These are phyloP conservation scores for Boletus vermiculosoides DNA, from an alignment of 768 basidiomycete species.

Conservation along the genomic window DNA sequence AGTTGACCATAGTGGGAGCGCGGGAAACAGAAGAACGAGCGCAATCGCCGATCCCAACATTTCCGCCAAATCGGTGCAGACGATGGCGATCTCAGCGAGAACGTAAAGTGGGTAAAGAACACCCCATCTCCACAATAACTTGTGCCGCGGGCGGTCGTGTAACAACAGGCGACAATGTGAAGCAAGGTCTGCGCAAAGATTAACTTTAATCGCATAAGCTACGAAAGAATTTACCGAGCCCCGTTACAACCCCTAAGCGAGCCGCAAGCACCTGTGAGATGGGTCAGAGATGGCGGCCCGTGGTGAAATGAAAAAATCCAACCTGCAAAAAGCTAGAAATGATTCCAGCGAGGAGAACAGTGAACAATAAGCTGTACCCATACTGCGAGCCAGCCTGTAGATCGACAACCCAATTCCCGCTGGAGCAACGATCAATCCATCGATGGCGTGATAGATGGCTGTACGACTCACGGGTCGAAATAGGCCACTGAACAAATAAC, in stretches of 20 bases:
- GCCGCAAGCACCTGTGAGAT: slow-evolving; percentile 64
- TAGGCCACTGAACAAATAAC: slow-evolving; percentile 86
- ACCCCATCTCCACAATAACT: slow-evolving; percentile 53
- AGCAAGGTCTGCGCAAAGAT: slow-evolving; percentile 48
- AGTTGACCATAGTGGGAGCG: slow-evolving; percentile 65
- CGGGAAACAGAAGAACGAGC: slow-evolving; percentile 69
- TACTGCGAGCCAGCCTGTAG: slow-evolving; percentile 81
- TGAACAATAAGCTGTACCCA: slow-evolving; percentile 84
- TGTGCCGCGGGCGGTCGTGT: slow-evolving; percentile 61
- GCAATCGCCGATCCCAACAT: slow-evolving; percentile 81
- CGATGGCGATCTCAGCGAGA: slow-evolving; percentile 67
- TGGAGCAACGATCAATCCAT: slow-evolving; percentile 22
- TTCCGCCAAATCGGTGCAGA: slow-evolving; percentile 80
- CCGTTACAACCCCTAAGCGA: slow-evolving; percentile 79
- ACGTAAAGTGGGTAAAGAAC: slow-evolving; percentile 64
- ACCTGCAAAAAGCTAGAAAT: slow-evolving; percentile 84
- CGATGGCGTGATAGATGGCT: neutral
- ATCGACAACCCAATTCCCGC: slow-evolving; percentile 90
- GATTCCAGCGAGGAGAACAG: slow-evolving; percentile 78
- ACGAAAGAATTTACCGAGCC: slow-evolving; percentile 52
- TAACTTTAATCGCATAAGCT: neutral
- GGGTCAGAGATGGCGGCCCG: neutral
- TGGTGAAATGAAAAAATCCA: neutral
- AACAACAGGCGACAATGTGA: slow-evolving; percentile 64
- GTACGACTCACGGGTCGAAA: slow-evolving; percentile 70